These are phyloP conservation scores for Exserohilum turcica DNA, from an alignment of 2,329 filamentous ascomycete species.

Conservation along the genomic window DNA sequence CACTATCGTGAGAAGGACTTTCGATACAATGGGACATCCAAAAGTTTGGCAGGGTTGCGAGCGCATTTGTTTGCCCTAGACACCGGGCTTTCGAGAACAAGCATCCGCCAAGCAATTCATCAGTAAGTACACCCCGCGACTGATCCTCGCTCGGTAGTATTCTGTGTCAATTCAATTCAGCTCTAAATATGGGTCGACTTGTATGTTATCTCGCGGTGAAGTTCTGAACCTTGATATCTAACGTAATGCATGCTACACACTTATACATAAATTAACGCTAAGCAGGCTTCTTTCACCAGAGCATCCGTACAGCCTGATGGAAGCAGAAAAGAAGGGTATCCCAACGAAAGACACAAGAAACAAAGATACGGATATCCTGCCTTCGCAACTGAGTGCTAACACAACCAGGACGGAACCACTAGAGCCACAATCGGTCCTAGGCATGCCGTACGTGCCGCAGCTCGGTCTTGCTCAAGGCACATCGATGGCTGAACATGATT, in stretches of 20 bases:
- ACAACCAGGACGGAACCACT: background rate
- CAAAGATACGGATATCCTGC: background rate
- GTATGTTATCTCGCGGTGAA: background rate
- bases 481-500: background rate
- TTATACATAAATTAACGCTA: background rate
- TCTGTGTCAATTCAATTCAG: background rate
- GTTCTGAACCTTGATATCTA: background rate
- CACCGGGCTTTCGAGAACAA: background rate
- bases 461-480: background rate
- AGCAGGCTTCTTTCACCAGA: constrained; percentile 1
- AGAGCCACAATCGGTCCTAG: background rate
- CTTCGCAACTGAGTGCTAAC: background rate
- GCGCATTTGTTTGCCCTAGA: background rate
- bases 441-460: background rate
- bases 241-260: background rate
- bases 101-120: background rate
- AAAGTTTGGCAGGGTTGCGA: background rate
- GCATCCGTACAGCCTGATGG: background rate
- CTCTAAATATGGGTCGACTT: background rate
- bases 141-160: background rate
- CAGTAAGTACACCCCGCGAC: background rate
- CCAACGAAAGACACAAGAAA: background rate
- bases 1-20: background rate
- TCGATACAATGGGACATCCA: background rate
- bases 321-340: background rate